phyloP scores from a whole-genome alignment of 2,329 filamentous ascomycete species.

The Monilinia fructigena region DNA sequence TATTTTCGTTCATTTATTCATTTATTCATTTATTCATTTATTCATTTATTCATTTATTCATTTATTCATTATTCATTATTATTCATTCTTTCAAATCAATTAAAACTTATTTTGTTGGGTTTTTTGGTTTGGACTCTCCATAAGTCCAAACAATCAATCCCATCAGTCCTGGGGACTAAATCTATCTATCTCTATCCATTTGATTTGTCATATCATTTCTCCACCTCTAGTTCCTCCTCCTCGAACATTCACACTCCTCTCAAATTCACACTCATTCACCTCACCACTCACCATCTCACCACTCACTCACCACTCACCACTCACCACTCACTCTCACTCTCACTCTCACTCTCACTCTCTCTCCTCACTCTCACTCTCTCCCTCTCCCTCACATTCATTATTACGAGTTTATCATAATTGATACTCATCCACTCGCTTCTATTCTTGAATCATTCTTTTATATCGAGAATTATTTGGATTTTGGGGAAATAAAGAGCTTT shows the following conservation, averaged over 20 bases:
- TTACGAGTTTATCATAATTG: neutral
- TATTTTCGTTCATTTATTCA: too few species aligned
- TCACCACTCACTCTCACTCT: too few species aligned
- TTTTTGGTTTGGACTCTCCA: neutral
- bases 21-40: neutral
- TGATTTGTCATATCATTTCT: neutral
- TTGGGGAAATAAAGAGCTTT: neutral
- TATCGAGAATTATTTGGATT: neutral
- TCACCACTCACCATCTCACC: too few species aligned
- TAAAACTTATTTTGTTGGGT: neutral
- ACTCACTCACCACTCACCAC: too few species aligned
- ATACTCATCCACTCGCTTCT: neutral
- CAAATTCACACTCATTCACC: too few species aligned
- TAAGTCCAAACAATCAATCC: neutral
- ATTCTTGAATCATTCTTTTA: slow-evolving; percentile 21
- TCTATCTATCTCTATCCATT: too few species aligned
- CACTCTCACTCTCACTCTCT: too few species aligned
- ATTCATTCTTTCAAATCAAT: neutral
- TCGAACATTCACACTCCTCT: neutral
- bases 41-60: neutral
- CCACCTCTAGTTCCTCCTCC: neutral
- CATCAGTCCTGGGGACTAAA: slow-evolving; percentile 15
- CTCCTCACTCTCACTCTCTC: too few species aligned
- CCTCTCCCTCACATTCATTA: neutral
- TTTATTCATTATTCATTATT: too few species aligned